Evolutionary conservation across 2,329 filamentous ascomycete genomes (phyloP).

Genomic region (Ampelomyces quisqualis): DNA sequence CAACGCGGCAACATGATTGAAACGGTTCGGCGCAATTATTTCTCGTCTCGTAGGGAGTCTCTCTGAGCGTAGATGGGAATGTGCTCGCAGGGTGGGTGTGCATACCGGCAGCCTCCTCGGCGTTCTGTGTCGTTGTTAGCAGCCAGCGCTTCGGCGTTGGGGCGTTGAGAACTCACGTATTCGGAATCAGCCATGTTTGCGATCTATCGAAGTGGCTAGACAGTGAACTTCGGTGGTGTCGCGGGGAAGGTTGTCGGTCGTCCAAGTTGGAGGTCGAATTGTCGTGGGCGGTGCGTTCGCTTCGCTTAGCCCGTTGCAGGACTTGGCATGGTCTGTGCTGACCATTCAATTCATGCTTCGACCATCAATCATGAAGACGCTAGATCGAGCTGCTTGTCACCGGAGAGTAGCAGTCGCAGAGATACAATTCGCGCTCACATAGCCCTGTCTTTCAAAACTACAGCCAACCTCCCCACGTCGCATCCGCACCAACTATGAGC

Average conservation of each 20-base stretch:
- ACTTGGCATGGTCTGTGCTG: constrained; percentile 2
- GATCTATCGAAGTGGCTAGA: constrained; percentile 50
- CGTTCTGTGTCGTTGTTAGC: constrained; percentile 63
- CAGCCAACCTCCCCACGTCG: too few species aligned
- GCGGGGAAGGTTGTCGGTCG: constrained; percentile 33
- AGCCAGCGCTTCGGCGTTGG: constrained; percentile 12
- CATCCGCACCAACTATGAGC: too few species aligned
- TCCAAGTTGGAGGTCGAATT: constrained; percentile 6
- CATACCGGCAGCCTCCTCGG: constrained; percentile 88
- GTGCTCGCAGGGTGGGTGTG: constrained; percentile 15
- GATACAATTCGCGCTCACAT: too few species aligned
- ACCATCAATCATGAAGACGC: too few species aligned
- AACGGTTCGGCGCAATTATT: too few species aligned
- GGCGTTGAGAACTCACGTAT: constrained; percentile 67
- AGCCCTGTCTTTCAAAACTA: too few species aligned
- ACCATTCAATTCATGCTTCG: too few species aligned
- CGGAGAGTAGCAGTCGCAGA: too few species aligned
- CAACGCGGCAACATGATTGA: not conserved
- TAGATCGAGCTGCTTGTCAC: too few species aligned
- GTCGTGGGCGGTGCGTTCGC: constrained; percentile 2
- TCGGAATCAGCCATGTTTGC: constrained; percentile 83
- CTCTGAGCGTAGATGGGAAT: constrained; percentile 2
- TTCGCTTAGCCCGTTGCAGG: not conserved
- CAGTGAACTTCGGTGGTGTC: constrained; percentile 42
- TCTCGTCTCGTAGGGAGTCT: too few species aligned